phyloP scores from a whole-genome alignment of 495 filamentous ascomycete genomes.

The Neurospora pannonica region DNA sequence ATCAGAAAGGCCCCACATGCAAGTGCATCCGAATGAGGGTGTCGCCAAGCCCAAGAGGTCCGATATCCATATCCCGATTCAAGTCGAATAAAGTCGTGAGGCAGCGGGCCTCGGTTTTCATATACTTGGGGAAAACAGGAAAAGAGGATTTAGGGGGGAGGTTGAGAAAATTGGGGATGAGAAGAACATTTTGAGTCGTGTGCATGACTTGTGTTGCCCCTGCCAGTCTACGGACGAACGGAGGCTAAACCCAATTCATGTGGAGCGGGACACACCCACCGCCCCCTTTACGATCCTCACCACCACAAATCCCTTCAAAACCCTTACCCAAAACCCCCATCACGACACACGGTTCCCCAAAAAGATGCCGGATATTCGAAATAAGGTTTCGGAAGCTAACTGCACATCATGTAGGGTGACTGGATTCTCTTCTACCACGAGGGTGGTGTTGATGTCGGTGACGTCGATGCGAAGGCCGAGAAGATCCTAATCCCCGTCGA shows the following conservation, averaged over 20 bases:
- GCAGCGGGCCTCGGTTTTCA: background rate
- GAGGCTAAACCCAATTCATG: constrained; percentile 42
- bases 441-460: constrained; percentile 98
- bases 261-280: constrained; percentile 10
- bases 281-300: background rate
- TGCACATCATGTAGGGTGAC: constrained; percentile 60
- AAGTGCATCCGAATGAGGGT: constrained; percentile 6
- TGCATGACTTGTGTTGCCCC: background rate
- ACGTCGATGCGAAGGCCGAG: constrained; percentile 97
- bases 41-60: background rate
- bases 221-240: constrained; percentile 41
- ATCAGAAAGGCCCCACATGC: constrained; percentile 8
- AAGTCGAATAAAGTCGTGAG: background rate
- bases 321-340: background rate
- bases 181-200: background rate
- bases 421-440: constrained; percentile 99
- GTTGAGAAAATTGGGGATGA: constrained; percentile 2
- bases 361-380: background rate
- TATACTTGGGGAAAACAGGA: background rate
- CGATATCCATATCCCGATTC: background rate
- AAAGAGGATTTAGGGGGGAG: constrained; percentile 2
- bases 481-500: constrained; percentile 97
- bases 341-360: background rate
- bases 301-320: constrained; percentile 1
- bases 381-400: constrained; percentile 4